Evolutionary conservation across 768 basidiomycete genomes (phyloP).

Genomic region (Cystobasidium tubakii): DNA sequence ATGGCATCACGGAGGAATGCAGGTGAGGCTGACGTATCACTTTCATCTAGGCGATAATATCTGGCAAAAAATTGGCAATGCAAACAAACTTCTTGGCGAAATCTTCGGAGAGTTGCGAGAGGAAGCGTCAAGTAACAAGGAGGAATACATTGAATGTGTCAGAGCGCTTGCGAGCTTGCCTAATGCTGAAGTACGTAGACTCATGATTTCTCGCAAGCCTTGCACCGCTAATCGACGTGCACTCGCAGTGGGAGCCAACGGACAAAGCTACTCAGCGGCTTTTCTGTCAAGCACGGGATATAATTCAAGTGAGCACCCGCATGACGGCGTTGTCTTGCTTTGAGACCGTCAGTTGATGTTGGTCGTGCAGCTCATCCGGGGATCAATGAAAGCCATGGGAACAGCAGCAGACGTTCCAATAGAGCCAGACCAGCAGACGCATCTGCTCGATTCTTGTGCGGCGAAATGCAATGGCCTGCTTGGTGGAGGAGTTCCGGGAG

Average conservation of each 20-base stretch:
- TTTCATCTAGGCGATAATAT: constrained; percentile 38
- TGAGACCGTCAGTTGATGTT: background rate
- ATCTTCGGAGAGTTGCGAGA: constrained; percentile 20
- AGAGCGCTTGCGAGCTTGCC: background rate
- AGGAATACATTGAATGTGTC: background rate
- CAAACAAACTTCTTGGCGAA: constrained; percentile 41
- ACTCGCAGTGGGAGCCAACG: constrained; percentile 16
- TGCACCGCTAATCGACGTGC: constrained; percentile 13
- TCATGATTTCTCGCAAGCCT: background rate
- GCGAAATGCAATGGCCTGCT: constrained; percentile 69
- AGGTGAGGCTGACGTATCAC: background rate
- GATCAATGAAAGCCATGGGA: constrained; percentile 80
- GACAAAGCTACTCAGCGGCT: constrained; percentile 13
- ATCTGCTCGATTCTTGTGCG: constrained; percentile 70
- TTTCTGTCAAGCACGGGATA: constrained; percentile 18
- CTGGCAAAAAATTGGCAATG: constrained; percentile 42
- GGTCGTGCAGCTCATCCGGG: constrained; percentile 61
- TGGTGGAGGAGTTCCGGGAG: constrained; percentile 93
- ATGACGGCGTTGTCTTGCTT: background rate
- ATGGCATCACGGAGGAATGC: too few relatives aligned
- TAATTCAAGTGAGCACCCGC: background rate
- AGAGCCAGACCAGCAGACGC: constrained; percentile 81
- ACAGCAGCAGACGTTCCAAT: constrained; percentile 69
- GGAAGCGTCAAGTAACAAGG: background rate
- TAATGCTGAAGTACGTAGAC: background rate